Evolutionary conservation across 2,329 filamentous ascomycete genomes (phyloP), one percentile per base, ranked within the genome.

Genomic region (Colletotrichum simmondsii): DNA sequence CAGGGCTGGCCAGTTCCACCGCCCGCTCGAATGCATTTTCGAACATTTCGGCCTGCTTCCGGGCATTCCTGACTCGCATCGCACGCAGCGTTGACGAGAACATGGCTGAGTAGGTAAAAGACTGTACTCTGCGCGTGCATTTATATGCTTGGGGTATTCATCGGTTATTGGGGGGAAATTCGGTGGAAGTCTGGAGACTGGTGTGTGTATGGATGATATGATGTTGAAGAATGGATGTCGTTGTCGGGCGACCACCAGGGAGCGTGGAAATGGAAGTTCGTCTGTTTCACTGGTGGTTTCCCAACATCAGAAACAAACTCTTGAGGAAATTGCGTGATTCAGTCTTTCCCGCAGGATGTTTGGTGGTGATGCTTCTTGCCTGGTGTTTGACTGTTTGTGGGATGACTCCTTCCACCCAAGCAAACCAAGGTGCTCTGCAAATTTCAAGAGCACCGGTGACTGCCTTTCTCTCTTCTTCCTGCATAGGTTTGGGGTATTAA

Each of bases 1-100:
- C 87, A 89, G 76, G 77, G 85, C 26, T 49, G 42, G 42, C 42
- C 19, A n/a, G 8, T 49, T 49, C 19, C 8, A 22, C 3, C 19
- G 42, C 42, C 42, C 42, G 16, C 10, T n/a, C 42, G 2, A n/a
- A n/a, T 49, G 42, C 7, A 19, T 19, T 49, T 49, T 49, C 42
- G 42, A 49, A 49, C 19, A 49, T 49, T 49, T 49, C 3, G 42
- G 19, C 19, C 42, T 49, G 42, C 10, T 19, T 49, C 19, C 42
- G 19, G 42, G 42, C 42, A 49, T 49, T 19, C 7, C 19, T 49
- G 42, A 49, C 42, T 19, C 42, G 42, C 42, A 49, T 49, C 42
- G 16, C 19, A n/a, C 42, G 42, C 19, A 49, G 42, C 11, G 42
- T 49, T 7, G 42, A 22, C 16, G 42, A 49, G 7, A 49, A 49